These are phyloP conservation scores for Ceratobasidium theobromae DNA, from an alignment of 1,284 basidiomycete genomes.

Conservation along the genomic window DNA sequence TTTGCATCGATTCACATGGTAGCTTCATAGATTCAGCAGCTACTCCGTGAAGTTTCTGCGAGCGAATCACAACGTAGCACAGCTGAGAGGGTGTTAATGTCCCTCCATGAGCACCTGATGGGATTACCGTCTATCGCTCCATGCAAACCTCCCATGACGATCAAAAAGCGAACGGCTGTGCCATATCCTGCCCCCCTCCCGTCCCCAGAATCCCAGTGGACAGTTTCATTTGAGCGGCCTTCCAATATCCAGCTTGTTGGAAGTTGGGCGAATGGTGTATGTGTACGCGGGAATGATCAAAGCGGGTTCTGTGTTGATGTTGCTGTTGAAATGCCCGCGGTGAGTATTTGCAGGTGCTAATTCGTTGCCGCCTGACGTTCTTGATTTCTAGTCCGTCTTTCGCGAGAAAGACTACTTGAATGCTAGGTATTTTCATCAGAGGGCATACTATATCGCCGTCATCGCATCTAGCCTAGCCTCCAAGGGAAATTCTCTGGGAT, in stretches of 20 bases:
- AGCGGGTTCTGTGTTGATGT: constrained; percentile 75
- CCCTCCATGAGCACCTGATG: constrained; percentile 61
- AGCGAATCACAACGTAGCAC: constrained; percentile 51
- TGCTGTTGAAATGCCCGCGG: constrained; percentile 83
- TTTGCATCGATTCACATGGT: neutral
- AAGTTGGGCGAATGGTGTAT: constrained; percentile 66
- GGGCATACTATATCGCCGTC: constrained; percentile 85
- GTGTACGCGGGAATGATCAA: constrained; percentile 64
- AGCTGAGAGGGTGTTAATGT: constrained; percentile 64
- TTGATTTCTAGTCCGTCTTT: constrained; percentile 61
- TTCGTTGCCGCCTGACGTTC: constrained; percentile 3
- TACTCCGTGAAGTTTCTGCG: constrained; percentile 76
- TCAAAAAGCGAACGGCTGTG: constrained; percentile 48
- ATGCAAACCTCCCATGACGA: constrained; percentile 52
- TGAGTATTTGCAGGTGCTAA: constrained; percentile 46
- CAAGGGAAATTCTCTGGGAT: constrained; percentile 43
- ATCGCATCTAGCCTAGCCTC: constrained; percentile 67
- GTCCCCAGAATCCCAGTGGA: constrained; percentile 73
- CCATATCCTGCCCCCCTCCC: constrained; percentile 66
- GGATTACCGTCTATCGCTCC: constrained; percentile 59
- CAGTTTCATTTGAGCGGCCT: constrained; percentile 68
- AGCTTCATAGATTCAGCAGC: constrained; percentile 64
- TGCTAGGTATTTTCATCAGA: constrained; percentile 89
- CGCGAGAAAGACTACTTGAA: constrained; percentile 95
- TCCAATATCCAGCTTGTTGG: constrained; percentile 65